Evolutionary conservation across 306 rosid genomes (phyloP), one percentile per base, ranked within the genome.

Genomic region (Lupinus albus): DNA sequence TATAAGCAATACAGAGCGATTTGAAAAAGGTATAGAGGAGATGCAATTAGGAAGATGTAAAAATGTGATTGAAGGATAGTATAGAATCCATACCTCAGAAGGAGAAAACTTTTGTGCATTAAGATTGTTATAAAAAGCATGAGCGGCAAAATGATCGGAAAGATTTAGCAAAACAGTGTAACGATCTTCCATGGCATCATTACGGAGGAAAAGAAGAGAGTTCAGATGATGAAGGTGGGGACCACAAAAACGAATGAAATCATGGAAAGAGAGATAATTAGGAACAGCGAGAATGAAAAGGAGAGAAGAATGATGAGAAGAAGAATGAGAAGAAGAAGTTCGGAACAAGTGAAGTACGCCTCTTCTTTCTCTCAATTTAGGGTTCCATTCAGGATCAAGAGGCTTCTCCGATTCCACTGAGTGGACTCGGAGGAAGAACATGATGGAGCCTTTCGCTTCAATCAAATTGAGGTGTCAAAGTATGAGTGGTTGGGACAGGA

Each of bases 371-470:
- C 71, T 51, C 76, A 86, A 83, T 71, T 74, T 89, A 48, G 88
- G 61, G 56, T 12, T 57, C 18, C 53, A 75, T 64, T 69, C 61
- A 61, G 87, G 62, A 46, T 69, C 47, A 1, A 90, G 77, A 48
- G 85, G 79, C 38, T 79, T 85, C n/a, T 83, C 88, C 46, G 82
- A 18, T 64, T 93, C 99, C 17, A 88, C 96, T 3, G 97, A 84
- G 84, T 93, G 97, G 14, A 93, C 87, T 81, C 87, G 87, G 67
- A 93, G 85, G 76, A 86, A 83, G 81, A 90, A 85, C 99, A 93
- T 93, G n/a, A n/a, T n/a, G n/a, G n/a, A n/a, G n/a, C n/a, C n/a
- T n/a, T n/a, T n/a, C 45, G 3, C 45, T 33, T 33, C 38, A 0
- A 33, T 33, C 38, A 7, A 33, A 33, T 4, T n/a, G n/a, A n/a